phyloP scores from a whole-genome alignment of 176 grass and related monocot species.

The Oryza nivara region DNA sequence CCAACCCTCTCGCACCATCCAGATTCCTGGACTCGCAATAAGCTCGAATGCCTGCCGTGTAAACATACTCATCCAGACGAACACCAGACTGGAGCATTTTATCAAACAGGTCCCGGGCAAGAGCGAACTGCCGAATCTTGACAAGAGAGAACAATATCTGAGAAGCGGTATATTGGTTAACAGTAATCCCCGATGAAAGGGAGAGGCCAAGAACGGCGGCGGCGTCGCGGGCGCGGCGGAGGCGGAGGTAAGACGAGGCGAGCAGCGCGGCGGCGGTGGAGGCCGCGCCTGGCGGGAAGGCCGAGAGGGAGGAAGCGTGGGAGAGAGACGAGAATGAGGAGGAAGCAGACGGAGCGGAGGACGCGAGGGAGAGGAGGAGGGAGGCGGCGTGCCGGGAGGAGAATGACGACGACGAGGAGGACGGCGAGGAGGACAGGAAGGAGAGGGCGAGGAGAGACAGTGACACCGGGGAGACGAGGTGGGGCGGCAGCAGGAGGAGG shows the following conservation, averaged over 20 bases:
- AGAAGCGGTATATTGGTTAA: conserved; percentile 51
- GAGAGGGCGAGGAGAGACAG: conserved; percentile 44
- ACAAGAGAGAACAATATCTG: conserved; percentile 56
- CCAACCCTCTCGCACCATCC: conserved; percentile 35
- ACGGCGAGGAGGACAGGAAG: conserved; percentile 21
- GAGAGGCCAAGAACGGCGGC: conserved; percentile 40
- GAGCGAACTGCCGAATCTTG: conserved; percentile 53
- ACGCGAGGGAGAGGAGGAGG: conserved; percentile 17
- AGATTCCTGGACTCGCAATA: conserved; percentile 58
- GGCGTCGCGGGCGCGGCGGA: conserved; percentile 50
- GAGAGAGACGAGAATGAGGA: conserved; percentile 37
- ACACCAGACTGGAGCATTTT: conserved; percentile 39
- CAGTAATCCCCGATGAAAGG: conserved; percentile 34
- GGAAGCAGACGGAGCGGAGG: conserved; percentile 28
- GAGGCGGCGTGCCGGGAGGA: conserved; percentile 34
- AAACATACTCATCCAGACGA: conserved; percentile 56
- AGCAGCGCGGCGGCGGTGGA: conserved; percentile 38
- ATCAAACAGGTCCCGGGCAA: conserved; percentile 64
- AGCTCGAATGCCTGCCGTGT: conserved; percentile 55
- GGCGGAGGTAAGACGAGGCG: conserved; percentile 54
- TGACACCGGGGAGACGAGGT: conserved; percentile 46
- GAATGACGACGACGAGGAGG: not conserved
- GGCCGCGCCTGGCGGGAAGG: conserved; percentile 23
- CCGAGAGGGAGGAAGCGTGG: conserved; percentile 21
- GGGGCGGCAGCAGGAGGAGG: conserved; percentile 28